Percentiles rank a stretch among this genome's conserved stretches.
These are phyloP conservation scores for Mortierella sp. DNA, from an alignment of 371 early-diverging fungal genomes.

Conservation along the genomic window DNA sequence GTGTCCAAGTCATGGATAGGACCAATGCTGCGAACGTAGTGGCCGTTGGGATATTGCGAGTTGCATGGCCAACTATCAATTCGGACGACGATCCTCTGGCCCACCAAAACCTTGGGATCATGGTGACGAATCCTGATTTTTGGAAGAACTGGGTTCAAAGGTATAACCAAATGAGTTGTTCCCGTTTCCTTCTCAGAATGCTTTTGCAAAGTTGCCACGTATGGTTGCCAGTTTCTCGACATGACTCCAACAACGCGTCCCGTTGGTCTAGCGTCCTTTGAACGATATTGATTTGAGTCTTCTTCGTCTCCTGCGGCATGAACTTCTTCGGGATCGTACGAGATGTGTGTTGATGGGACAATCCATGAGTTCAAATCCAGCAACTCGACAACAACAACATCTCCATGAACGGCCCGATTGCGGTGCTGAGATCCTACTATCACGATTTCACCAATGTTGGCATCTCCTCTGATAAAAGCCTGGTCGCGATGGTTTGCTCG, in stretches of 20 bases:
- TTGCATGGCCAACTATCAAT: slow-evolving; percentile 88
- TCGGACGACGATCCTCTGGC: slow-evolving; percentile 87
- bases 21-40: slow-evolving; percentile 87
- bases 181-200: slow-evolving; percentile 64
- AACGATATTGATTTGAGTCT: slow-evolving; percentile 20
- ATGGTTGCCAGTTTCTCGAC: slow-evolving; percentile 90
- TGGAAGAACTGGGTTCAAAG: slow-evolving; percentile 86
- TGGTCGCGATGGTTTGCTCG: slow-evolving; percentile 63
- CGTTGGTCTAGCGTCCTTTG: slow-evolving; percentile 58
- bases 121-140: slow-evolving; percentile 92
- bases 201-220: slow-evolving; percentile 86
- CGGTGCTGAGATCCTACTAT: slow-evolving; percentile 74
- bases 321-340: slow-evolving; percentile 56
- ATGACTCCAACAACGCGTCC: slow-evolving; percentile 85
- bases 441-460: slow-evolving; percentile 65
- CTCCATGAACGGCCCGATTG: slow-evolving; percentile 90
- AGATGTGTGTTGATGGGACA: slow-evolving; percentile 61
- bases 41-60: slow-evolving; percentile 89
- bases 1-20: slow-evolving; percentile 77
- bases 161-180: slow-evolving; percentile 78
- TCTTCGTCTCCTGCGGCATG: slow-evolving; percentile 55
- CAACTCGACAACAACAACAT: slow-evolving; percentile 82
- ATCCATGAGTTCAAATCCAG: slow-evolving; percentile 74
- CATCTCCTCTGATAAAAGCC: slow-evolving; percentile 66
- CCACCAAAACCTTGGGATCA: slow-evolving; percentile 73